A percentile compares a stretch with the other conserved stretches of the same genome.
phyloP scores from a whole-genome alignment of 345 rosid genomes.

The Noccaea caerulescens region DNA sequence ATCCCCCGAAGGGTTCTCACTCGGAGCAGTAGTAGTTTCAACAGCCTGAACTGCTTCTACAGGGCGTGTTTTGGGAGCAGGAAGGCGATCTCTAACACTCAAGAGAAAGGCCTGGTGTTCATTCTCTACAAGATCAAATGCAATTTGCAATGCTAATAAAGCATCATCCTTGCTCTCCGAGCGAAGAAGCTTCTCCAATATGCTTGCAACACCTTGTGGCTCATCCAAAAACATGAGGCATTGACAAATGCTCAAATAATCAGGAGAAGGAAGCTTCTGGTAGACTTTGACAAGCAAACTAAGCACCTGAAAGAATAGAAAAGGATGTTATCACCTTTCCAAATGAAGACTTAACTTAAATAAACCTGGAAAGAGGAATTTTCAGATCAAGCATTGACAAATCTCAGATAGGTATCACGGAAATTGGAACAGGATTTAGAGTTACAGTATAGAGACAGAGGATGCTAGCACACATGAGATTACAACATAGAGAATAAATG shows the following conservation, averaged over 20 bases:
- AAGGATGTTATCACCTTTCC: slow-evolving; percentile 27
- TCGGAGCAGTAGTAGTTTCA: slow-evolving; percentile 56
- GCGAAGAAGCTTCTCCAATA: slow-evolving; percentile 90
- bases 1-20: slow-evolving; percentile 68
- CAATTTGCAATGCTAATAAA: slow-evolving; percentile 86
- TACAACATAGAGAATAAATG: slow-evolving; percentile 15
- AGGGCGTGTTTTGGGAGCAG: slow-evolving; percentile 64
- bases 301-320: slow-evolving; percentile 70
- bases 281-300: slow-evolving; percentile 86
- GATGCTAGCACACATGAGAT: slow-evolving; percentile 11
- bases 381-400: not conserved
- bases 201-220: slow-evolving; percentile 81
- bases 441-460: slow-evolving; percentile 5
- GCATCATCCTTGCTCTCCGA: slow-evolving; percentile 87
- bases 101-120: slow-evolving; percentile 98
- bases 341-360: slow-evolving; percentile 13
- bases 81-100: slow-evolving; percentile 83
- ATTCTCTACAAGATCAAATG: slow-evolving; percentile 97
- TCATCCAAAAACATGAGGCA: slow-evolving; percentile 97
- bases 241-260: slow-evolving; percentile 93
- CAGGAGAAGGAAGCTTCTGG: slow-evolving; percentile 90
- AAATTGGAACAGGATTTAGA: slow-evolving; percentile 7
- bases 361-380: not conserved
- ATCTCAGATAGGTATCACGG: not conserved
- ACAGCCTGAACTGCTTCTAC: slow-evolving; percentile 59